phyloP scores from a whole-genome alignment of 1,139 yeast species.

The Blastobotrys capitulatus region DNA sequence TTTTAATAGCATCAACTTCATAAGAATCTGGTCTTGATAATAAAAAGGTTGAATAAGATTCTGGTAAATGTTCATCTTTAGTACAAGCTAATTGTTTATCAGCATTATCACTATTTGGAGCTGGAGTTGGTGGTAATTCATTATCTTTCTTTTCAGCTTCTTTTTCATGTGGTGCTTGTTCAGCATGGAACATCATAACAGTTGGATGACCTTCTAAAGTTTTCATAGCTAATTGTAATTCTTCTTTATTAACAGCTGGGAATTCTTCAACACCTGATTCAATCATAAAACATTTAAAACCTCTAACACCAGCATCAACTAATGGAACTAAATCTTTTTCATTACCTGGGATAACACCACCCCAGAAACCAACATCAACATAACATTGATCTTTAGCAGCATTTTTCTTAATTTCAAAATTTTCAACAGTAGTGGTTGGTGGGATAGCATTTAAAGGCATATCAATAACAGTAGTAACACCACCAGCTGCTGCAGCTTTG shows the following conservation, averaged over 20 bases:
- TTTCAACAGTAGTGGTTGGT: conserved; percentile 81
- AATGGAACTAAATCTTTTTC: conserved; percentile 60
- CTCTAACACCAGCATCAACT: conserved; percentile 79
- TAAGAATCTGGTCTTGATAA: conserved; percentile 84
- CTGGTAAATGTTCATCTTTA: conserved; percentile 5
- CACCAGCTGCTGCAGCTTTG: conserved; percentile 88
- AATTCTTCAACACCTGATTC: conserved; percentile 94
- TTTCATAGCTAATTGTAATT: conserved; percentile 61
- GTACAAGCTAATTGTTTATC: conserved; percentile 6
- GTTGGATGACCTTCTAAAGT: conserved; percentile 58
- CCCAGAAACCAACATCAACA: conserved; percentile 97
- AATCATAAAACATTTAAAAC: conserved; percentile 85
- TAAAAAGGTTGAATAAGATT: conserved; percentile 61
- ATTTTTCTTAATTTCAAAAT: conserved; percentile 62
- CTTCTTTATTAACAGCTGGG: conserved; percentile 64
- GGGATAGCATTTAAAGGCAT: conserved; percentile 97
- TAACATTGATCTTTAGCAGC: conserved; percentile 82
- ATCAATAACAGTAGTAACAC: conserved; percentile 91
- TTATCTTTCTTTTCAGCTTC: conserved; percentile 4
- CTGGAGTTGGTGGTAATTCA: conserved; percentile 2
- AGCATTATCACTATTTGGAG: conserved; percentile 8
- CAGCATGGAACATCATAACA: conserved; percentile 88
- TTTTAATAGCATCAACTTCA: conserved; percentile 76
- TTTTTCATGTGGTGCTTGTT: conserved; percentile 36
- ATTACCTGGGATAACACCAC: conserved; percentile 82